Evolutionary conservation across 2,329 filamentous ascomycete species (phyloP).

Genomic region (Ploettnerulaceae sp.): DNA sequence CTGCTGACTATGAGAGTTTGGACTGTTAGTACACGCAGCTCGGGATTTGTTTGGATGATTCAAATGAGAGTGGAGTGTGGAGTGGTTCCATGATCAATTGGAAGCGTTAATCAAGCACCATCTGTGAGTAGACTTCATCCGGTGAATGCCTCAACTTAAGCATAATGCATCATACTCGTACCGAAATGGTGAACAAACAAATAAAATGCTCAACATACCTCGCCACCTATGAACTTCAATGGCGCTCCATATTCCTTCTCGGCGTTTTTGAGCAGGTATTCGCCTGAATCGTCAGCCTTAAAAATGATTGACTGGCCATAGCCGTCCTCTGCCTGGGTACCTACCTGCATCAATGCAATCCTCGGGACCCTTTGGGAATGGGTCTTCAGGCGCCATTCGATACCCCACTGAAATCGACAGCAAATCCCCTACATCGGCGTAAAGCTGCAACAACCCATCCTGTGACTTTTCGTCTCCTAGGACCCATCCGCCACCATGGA

Average conservation of each 20-base stretch:
- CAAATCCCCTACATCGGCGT: slow-evolving; percentile 45
- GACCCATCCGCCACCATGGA: slow-evolving; percentile 48
- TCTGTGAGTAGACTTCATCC: slow-evolving; percentile 8
- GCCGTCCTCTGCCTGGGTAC: too few relatives aligned
- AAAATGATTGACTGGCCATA: too few relatives aligned
- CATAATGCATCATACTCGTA: slow-evolving; percentile 11
- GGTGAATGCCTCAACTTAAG: slow-evolving; percentile 22
- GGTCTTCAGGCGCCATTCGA: slow-evolving; percentile 54
- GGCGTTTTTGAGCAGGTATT: slow-evolving; percentile 47
- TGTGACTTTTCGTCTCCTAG: slow-evolving; percentile 29
- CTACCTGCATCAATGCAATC: slow-evolving; percentile 51
- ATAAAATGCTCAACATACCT: slow-evolving; percentile 31
- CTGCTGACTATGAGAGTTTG: slow-evolving; percentile 41
- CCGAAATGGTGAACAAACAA: neutral
- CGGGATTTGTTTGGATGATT: neutral
- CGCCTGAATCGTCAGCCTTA: slow-evolving; percentile 43
- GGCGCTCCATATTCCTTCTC: slow-evolving; percentile 39
- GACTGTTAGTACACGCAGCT: neutral
- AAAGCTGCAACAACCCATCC: slow-evolving; percentile 41
- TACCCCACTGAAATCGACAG: slow-evolving; percentile 54
- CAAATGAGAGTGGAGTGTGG: neutral
- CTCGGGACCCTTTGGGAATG: slow-evolving; percentile 49
- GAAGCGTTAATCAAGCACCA: slow-evolving; percentile 13
- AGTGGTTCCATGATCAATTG: too few relatives aligned
- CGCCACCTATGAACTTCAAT: slow-evolving; percentile 43